These are phyloP conservation scores for Castanea mollissima DNA, from an alignment of 306 rosid species.

Conservation along the genomic window DNA sequence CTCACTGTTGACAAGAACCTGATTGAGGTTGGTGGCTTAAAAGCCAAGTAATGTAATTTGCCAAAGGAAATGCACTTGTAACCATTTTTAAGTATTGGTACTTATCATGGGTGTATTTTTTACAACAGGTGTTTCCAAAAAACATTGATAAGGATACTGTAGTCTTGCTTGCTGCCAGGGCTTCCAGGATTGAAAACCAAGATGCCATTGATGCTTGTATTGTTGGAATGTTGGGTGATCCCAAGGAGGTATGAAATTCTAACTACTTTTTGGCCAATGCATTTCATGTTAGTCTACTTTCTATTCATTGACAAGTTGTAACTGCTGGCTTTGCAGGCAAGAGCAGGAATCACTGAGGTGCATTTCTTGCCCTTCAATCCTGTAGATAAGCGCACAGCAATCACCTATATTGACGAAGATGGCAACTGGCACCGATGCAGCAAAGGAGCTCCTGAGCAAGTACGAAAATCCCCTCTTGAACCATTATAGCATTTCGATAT, in stretches of 20 bases:
- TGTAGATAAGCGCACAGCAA: constrained; percentile 84
- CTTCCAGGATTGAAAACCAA: constrained; percentile 82
- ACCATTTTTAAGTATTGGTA: neutral
- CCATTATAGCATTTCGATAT: neutral
- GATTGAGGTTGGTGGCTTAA: constrained; percentile 60
- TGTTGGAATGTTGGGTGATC: constrained; percentile 79
- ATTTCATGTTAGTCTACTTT: constrained; percentile 4
- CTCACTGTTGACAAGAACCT: constrained; percentile 73
- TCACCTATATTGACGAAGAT: constrained; percentile 61
- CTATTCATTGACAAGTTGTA: neutral
- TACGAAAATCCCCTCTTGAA: constrained; percentile 18
- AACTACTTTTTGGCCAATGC: neutral
- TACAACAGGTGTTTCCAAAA: constrained; percentile 51
- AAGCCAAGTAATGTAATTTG: neutral
- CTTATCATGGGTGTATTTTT: constrained; percentile 15
- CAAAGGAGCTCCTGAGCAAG: constrained; percentile 99
- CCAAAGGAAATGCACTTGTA: neutral
- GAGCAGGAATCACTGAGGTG: constrained; percentile 81
- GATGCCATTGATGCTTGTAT: constrained; percentile 91
- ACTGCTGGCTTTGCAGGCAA: constrained; percentile 50
- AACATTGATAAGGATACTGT: constrained; percentile 51
- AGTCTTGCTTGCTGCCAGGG: constrained; percentile 69
- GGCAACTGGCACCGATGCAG: constrained; percentile 76
- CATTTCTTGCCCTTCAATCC: constrained; percentile 96
- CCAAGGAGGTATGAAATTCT: constrained; percentile 63